A percentile compares a stretch with the other conserved stretches of the same genome.
Evolutionary conservation across 148 eudicot species (phyloP).

Genomic region (Gaultheria prostrata): DNA sequence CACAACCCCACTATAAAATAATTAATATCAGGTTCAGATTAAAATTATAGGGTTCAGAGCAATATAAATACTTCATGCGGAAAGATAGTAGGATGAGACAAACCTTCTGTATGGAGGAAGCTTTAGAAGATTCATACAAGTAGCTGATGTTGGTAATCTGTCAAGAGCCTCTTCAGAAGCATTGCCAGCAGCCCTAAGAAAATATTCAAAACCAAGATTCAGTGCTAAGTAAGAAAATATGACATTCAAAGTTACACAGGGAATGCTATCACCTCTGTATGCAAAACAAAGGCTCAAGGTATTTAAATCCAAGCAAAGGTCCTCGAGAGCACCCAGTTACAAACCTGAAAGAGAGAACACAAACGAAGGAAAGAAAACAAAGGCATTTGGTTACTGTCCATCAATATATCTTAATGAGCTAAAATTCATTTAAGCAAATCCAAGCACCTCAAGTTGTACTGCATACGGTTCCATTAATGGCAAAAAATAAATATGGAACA

Average conservation of each 20-base stretch:
- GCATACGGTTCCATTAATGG: background rate
- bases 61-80: background rate
- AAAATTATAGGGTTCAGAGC: background rate
- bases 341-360: conserved; percentile 46
- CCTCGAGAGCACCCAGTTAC: conserved; percentile 99
- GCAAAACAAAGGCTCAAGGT: conserved; percentile 87
- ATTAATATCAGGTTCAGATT: background rate
- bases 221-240: background rate
- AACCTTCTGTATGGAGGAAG: conserved; percentile 97
- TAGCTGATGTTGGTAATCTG: conserved; percentile 91
- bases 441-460: background rate
- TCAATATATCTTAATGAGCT: background rate
- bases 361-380: background rate
- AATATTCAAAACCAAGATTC: conserved; percentile 13
- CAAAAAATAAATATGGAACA: background rate
- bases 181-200: conserved; percentile 72
- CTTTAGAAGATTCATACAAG: conserved; percentile 98
- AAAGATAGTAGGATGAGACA: conserved; percentile 12
- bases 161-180: conserved; percentile 87
- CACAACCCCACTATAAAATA: background rate
- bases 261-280: conserved; percentile 66
- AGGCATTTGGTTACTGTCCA: background rate
- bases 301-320: conserved; percentile 90
- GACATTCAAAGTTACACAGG: background rate
- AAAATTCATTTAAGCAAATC: background rate